Evolutionary conservation across 495 filamentous ascomycete species (phyloP).

Genomic region (Penicillium roqueforti): DNA sequence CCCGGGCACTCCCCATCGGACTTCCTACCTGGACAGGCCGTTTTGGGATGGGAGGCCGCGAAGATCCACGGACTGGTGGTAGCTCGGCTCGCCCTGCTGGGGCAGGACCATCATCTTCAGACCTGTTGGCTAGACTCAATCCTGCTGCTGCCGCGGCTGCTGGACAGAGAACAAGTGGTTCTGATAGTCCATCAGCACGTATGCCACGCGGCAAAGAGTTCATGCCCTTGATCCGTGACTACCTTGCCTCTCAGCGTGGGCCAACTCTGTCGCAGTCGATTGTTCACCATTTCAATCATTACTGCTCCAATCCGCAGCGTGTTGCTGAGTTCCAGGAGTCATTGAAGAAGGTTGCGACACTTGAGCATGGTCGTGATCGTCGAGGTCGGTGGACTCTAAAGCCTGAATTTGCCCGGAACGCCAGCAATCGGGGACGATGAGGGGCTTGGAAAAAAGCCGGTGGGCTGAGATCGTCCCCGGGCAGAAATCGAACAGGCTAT

Average conservation of each 20-base stretch:
- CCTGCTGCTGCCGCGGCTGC: constrained; percentile 27
- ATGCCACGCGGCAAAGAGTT: constrained; percentile 52
- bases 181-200: constrained; percentile 19
- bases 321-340: constrained; percentile 61
- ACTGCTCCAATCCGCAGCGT: constrained; percentile 49
- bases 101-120: constrained; percentile 50
- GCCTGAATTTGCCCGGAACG: constrained; percentile 46
- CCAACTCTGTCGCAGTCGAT: constrained; percentile 68
- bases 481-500: background rate
- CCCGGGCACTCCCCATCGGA: constrained; percentile 68
- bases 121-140: constrained; percentile 57
- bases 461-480: background rate
- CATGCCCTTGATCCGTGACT: constrained; percentile 68
- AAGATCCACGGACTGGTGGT: constrained; percentile 29
- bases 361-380: constrained; percentile 50
- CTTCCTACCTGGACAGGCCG: constrained; percentile 92
- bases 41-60: constrained; percentile 66
- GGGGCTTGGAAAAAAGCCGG: background rate
- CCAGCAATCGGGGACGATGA: background rate
- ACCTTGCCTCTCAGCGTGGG: constrained; percentile 66
- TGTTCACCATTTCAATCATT: constrained; percentile 75
- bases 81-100: constrained; percentile 35
- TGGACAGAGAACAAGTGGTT: constrained; percentile 25
- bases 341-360: constrained; percentile 53
- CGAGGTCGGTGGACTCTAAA: constrained; percentile 60